Conservation (phyloP, 129 eudicot genomes). For the Heracleum sosnowskyi region DNA sequence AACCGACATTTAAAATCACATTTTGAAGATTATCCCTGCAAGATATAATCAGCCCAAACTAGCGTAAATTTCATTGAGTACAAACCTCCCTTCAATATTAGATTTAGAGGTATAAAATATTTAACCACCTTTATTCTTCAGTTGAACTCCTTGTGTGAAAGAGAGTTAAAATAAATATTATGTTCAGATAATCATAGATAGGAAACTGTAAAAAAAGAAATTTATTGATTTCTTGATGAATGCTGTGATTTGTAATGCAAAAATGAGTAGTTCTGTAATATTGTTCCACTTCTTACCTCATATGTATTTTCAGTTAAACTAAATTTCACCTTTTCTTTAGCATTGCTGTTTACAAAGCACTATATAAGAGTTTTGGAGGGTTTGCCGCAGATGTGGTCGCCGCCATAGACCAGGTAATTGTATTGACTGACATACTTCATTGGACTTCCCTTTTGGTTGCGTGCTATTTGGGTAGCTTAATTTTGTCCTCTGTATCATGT, state of each 20-base stretch:
- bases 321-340: slow-evolving; percentile 19
- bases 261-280: neutral
- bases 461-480: neutral
- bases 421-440: neutral
- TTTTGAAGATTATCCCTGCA: neutral
- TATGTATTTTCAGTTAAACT: neutral
- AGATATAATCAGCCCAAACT: neutral
- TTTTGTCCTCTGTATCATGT: neutral
- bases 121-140: neutral
- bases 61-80: neutral
- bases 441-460: neutral
- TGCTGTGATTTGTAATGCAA: neutral
- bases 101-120: neutral
- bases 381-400: slow-evolving; percentile 99
- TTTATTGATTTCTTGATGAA: neutral
- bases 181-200: neutral
- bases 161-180: neutral
- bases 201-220: neutral
- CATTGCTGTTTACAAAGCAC: slow-evolving; percentile 92
- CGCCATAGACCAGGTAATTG: slow-evolving; percentile 93
- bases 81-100: neutral
- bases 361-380: slow-evolving; percentile 98
- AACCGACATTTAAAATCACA: neutral
- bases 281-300: slow-evolving; percentile 3
- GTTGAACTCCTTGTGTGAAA: neutral